Evolutionary conservation across 1,284 basidiomycete species (phyloP).

Genomic region (Uromyces viciae-fabae): DNA sequence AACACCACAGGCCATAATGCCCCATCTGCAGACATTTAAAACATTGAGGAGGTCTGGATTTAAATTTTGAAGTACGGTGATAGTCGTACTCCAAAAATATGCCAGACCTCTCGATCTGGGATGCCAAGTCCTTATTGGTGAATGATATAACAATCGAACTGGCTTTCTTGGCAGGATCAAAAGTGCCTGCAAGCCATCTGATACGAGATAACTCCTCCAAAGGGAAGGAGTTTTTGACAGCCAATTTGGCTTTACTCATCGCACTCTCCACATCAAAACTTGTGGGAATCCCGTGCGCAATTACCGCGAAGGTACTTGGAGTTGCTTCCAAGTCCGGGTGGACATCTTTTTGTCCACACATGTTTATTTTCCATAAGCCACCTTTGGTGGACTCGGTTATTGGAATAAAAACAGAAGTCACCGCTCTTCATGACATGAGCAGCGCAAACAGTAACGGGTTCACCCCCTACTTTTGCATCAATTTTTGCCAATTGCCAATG

Average conservation of each 20-base stretch:
- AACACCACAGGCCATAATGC: not conserved
- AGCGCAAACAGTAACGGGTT: not conserved
- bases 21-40: slow-evolving; percentile 10
- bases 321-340: not conserved
- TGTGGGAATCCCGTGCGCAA: not conserved
- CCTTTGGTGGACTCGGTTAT: not conserved
- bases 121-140: not conserved
- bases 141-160: not conserved
- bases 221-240: not conserved
- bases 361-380: too few species aligned
- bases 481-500: too few species aligned
- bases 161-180: not conserved
- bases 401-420: not conserved
- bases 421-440: not conserved
- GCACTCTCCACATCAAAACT: not conserved
- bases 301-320: not conserved
- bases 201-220: not conserved
- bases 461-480: not conserved
- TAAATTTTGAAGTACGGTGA: not conserved
- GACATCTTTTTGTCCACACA: not conserved
- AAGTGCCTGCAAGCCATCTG: not conserved
- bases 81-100: not conserved
- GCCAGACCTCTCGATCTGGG: not conserved
- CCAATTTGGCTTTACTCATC: not conserved
- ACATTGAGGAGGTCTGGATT: not conserved